Evolutionary conservation across 345 rosid species (phyloP), one percentile per base, ranked within the genome.

Genomic region (Clarkia xantiana): DNA sequence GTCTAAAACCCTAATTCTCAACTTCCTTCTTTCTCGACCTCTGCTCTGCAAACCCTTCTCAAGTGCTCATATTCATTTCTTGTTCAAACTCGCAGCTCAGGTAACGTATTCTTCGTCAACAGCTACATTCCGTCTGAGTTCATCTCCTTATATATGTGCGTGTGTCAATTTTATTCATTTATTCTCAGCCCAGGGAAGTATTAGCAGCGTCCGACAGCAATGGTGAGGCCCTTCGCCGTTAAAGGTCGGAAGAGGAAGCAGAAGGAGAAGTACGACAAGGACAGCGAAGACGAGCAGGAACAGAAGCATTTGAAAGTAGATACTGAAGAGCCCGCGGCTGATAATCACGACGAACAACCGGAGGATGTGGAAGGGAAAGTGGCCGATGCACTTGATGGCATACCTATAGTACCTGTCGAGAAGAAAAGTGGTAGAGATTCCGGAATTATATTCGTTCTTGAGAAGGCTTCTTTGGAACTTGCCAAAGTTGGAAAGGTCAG

Each of bases 401-500:
- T 81, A 48, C 87, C 91, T 12, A 60, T 81, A 60, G 53, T 44
- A 39, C 69, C 67, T 0, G 50, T 47, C 20, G 67, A 72, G 10
- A 44, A 16, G 46, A 43, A 13, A 42, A 71, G 61, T 10, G 50
- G 47, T 2, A 65, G 67, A 18, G 67, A 69, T 54, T 54, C 70
- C 0, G 84, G 82, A 0, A 75, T 80, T 18, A 64, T 72, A 20
- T 89, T 90, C 42, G 80, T 90, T 48, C 91, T 86, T 5, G 95
- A 86, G 78, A 85, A 66, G 56, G 95, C 94, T 19, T 74, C 87
- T 49, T 73, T 85, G 51, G 95, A 85, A 72, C 90, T 85, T 45
- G 95, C 90, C n/a, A 85, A 89, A 74, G 86, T 90, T 68, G 97
- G 97, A 66, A 85, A 85, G 88, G 95, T 85, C 13, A 22, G 15